These are phyloP conservation scores for Cinchona pubescens DNA, from an alignment of 257 asterid genomes.

Conservation along the genomic window DNA sequence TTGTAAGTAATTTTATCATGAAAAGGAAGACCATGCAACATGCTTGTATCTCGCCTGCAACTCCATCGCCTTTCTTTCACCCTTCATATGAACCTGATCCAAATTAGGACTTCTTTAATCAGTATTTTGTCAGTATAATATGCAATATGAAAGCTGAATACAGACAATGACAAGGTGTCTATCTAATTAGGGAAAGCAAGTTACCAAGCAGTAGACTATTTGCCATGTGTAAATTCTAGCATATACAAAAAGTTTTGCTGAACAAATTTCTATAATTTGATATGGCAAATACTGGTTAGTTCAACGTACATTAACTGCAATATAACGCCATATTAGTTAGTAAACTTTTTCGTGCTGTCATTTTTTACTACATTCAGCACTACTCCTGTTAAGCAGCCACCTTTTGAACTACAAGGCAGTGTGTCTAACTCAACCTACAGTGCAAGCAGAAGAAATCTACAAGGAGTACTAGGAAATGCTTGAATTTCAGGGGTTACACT, in stretches of 20 bases:
- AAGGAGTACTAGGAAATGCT: not conserved
- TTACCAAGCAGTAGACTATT: not conserved
- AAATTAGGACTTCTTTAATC: slow-evolving; percentile 11
- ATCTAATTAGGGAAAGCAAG: not conserved
- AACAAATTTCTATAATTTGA: not conserved
- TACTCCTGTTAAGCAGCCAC: not conserved
- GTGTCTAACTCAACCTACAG: not conserved
- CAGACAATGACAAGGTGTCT: not conserved
- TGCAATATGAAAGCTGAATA: not conserved
- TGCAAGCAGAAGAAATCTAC: not conserved
- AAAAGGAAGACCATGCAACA: slow-evolving; percentile 41
- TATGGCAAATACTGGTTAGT: not conserved
- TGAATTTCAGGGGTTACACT: not conserved
- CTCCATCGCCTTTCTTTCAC: slow-evolving; percentile 71
- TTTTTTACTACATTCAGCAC: not conserved
- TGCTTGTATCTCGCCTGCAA: slow-evolving; percentile 46
- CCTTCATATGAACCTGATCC: slow-evolving; percentile 91
- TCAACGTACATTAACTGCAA: not conserved
- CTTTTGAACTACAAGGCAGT: not conserved
- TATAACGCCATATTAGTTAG: not conserved
- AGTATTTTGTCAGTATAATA: not conserved
- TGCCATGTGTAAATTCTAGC: not conserved
- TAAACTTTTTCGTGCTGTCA: not conserved
- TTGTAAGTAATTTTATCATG: slow-evolving; percentile 76
- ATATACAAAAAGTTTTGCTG: not conserved